Evolutionary conservation across 768 basidiomycete genomes (phyloP).

Genomic region (Trametes sanguinea): DNA sequence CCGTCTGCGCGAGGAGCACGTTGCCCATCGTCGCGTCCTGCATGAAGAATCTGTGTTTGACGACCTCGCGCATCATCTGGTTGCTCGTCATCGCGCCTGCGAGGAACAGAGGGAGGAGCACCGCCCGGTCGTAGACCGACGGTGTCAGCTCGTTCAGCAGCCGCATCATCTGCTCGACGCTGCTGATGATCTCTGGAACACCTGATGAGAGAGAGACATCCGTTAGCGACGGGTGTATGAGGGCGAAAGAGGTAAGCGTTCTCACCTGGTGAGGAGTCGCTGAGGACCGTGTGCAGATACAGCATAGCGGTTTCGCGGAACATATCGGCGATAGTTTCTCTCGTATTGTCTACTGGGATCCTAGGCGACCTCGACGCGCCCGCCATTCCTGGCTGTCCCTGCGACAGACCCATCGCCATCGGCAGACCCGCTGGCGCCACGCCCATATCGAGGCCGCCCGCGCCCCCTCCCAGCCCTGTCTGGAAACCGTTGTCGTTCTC

Average conservation of each 20-base stretch:
- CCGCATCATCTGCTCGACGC: slow-evolving; percentile 56
- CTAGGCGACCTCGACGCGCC: slow-evolving; percentile 37
- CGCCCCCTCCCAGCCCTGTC: slow-evolving; percentile 11
- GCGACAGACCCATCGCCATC: slow-evolving; percentile 12
- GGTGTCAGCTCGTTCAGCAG: slow-evolving; percentile 55
- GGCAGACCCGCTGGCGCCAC: slow-evolving; percentile 21
- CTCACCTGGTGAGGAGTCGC: slow-evolving; percentile 69
- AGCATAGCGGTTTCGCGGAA: slow-evolving; percentile 67
- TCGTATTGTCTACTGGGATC: slow-evolving; percentile 12
- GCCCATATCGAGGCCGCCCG: slow-evolving; percentile 8
- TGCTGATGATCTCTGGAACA: slow-evolving; percentile 67
- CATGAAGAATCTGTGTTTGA: slow-evolving; percentile 25
- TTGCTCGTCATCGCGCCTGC: slow-evolving; percentile 76
- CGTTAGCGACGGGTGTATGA: background rate
- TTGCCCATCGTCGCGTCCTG: slow-evolving; percentile 30
- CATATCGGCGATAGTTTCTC: slow-evolving; percentile 48
- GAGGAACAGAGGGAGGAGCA: slow-evolving; percentile 74
- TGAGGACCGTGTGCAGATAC: slow-evolving; percentile 72
- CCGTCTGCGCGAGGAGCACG: slow-evolving; percentile 26
- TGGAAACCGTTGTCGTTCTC: slow-evolving; percentile 12
- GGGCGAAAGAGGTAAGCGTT: slow-evolving; percentile 17
- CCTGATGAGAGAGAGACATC: slow-evolving; percentile 40
- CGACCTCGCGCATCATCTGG: slow-evolving; percentile 41
- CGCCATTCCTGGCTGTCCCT: slow-evolving; percentile 13
- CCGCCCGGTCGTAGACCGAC: slow-evolving; percentile 62